A percentile compares a stretch with the other conserved stretches of the same genome.
phyloP scores from a whole-genome alignment of 306 rosid species.

The Nissolia schottii region DNA sequence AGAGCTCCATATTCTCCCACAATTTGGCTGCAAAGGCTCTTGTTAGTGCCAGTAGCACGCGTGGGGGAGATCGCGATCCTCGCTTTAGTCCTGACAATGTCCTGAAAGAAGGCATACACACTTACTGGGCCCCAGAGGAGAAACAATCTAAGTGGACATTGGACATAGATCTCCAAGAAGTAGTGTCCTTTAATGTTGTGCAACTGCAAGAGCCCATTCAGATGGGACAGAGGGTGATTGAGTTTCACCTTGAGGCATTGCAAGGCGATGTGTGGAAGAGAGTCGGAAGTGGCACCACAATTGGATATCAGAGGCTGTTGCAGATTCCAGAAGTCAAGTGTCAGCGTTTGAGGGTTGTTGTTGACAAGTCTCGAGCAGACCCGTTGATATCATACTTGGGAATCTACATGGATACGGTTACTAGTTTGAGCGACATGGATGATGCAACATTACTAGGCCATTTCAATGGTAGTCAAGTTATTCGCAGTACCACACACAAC shows the following conservation, averaged over 20 bases:
- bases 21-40: constrained; percentile 59
- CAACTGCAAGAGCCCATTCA: constrained; percentile 85
- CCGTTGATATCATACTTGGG: constrained; percentile 70
- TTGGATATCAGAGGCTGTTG: constrained; percentile 74
- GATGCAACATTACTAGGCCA: constrained; percentile 11
- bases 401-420: constrained; percentile 52
- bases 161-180: constrained; percentile 50
- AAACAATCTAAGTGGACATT: constrained; percentile 52
- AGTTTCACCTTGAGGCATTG: constrained; percentile 63
- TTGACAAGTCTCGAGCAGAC: constrained; percentile 63
- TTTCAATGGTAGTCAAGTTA: constrained; percentile 50
- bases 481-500: constrained; percentile 15
- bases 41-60: constrained; percentile 54
- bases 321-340: constrained; percentile 49
- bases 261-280: constrained; percentile 50
- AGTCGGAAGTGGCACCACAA: constrained; percentile 61
- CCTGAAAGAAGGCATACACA: constrained; percentile 56
- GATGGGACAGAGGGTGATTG: constrained; percentile 81
- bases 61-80: constrained; percentile 52
- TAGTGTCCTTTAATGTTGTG: constrained; percentile 67
- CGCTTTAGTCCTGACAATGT: constrained; percentile 58
- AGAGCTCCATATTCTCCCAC: constrained; percentile 61
- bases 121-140: constrained; percentile 85
- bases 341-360: constrained; percentile 64
- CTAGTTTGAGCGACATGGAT: constrained; percentile 28